Evolutionary conservation across 2,329 filamentous ascomycete genomes (phyloP), one percentile per base, ranked within the genome.

Genomic region (Niveomyces coronatus): DNA sequence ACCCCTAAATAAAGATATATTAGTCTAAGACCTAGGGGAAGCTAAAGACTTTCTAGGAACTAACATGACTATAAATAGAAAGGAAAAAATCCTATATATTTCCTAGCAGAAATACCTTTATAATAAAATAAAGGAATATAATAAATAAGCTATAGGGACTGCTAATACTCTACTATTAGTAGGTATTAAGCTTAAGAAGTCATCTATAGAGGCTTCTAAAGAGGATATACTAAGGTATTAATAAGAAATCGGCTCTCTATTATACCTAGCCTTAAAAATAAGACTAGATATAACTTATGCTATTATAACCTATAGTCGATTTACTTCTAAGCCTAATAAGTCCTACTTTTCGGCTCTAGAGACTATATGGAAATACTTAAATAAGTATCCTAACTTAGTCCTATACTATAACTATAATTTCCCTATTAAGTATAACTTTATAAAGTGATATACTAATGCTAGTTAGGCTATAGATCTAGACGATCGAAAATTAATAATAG

Each of bases 241-340:
- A 30, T n/a, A 31, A 37, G 17, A 37, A 37, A 30, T 37, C 30
- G 26, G 35, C 8, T 37, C 27, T 15, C 23, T 37, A 37, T 31
- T 31, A 31, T 31, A 31, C 18, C 6, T 31, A 31, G 29, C 35
- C 3, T 17, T 37, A 37, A 37, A 37, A 31, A 30, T 17, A 16
- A 31, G 35, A 16, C 35, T 27, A 11, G 15, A 37, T 31, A 37
- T 30, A 37, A 15, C n/a, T 9, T 37, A 16, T 37, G 15, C 17
- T 13, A n/a, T 37, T 20, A 31, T 22, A 22, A 19, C 10, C 9
- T 19, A 22, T 15, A 19, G 17, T 19, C 13, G 18, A 14, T 37
- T 29, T 37, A 31, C 27, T 13, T 29, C 26, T 37, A 37, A 37
- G 17, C 26, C 26, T 30, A 30, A 23, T 30, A 37, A 37, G 27